Evolutionary conservation across 1,284 basidiomycete genomes (phyloP).

Genomic region (Laetiporus sulphureus): DNA sequence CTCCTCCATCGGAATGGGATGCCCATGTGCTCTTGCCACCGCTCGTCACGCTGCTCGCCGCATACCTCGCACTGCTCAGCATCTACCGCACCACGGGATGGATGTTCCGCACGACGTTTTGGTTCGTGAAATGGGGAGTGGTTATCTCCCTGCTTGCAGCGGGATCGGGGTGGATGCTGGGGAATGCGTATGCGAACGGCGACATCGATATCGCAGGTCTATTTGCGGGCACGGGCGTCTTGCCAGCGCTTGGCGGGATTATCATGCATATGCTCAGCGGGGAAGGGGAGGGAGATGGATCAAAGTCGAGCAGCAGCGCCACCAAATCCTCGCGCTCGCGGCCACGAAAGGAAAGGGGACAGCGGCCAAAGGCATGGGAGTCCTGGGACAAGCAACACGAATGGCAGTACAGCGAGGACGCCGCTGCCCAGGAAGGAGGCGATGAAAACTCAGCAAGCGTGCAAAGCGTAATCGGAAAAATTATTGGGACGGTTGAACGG

Average conservation of each 20-base stretch:
- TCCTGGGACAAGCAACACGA: constrained; percentile 53
- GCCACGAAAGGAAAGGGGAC: constrained; percentile 18
- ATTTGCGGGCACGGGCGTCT: constrained; percentile 24
- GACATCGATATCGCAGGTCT: constrained; percentile 20
- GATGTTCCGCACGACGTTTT: constrained; percentile 59
- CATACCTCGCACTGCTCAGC: constrained; percentile 67
- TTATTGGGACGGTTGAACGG: constrained; percentile 34
- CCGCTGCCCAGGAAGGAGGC: constrained; percentile 18
- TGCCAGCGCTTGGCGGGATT: constrained; percentile 34
- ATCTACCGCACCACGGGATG: constrained; percentile 71
- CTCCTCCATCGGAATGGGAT: constrained; percentile 55
- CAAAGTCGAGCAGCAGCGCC: constrained; percentile 26
- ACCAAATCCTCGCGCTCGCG: constrained; percentile 23
- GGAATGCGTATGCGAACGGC: constrained; percentile 28
- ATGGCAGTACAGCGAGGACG: constrained; percentile 47
- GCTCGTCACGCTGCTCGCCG: constrained; percentile 60
- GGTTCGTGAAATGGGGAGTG: constrained; percentile 69
- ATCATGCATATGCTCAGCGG: constrained; percentile 41
- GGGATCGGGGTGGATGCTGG: constrained; percentile 46
- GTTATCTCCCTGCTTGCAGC: constrained; percentile 47
- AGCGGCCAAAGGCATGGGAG: constrained; percentile 55
- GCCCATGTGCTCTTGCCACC: constrained; percentile 64
- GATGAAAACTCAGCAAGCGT: constrained; percentile 24
- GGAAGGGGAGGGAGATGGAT: too few species aligned
- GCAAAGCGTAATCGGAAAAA: constrained; percentile 36